Percentiles rank a stretch among this genome's conserved stretches.
phyloP scores from a whole-genome alignment of 306 rosid species.

The Rosa persica region DNA sequence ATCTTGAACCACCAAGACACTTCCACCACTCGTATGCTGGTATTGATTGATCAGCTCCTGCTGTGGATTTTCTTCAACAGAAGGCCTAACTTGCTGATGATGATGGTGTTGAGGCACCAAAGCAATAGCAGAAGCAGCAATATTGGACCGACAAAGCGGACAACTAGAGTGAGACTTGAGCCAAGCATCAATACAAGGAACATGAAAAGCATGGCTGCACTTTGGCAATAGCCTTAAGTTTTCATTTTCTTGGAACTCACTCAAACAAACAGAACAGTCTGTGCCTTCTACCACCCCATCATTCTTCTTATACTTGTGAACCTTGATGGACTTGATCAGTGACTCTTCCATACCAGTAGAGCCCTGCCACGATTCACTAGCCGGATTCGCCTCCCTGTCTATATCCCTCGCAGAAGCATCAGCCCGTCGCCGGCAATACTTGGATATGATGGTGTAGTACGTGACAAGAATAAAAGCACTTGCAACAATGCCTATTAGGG shows the following conservation, averaged over 20 bases:
- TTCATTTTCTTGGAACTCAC: slow-evolving; percentile 72
- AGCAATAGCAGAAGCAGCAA: slow-evolving; percentile 20
- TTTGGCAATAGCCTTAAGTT: slow-evolving; percentile 62
- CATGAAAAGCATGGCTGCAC: slow-evolving; percentile 82
- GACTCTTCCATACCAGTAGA: slow-evolving; percentile 54
- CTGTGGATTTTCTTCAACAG: slow-evolving; percentile 21
- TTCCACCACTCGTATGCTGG: slow-evolving; percentile 37
- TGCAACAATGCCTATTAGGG: slow-evolving; percentile 66
- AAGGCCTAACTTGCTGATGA: slow-evolving; percentile 1
- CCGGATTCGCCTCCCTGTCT: slow-evolving; percentile 12
- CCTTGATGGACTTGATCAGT: slow-evolving; percentile 54
- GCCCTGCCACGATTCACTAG: slow-evolving; percentile 27
- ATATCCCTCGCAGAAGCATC: neutral
- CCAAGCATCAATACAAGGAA: slow-evolving; percentile 83
- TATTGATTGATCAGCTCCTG: slow-evolving; percentile 14
- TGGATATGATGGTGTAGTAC: slow-evolving; percentile 63
- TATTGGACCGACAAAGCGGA: slow-evolving; percentile 67
- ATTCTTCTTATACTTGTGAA: slow-evolving; percentile 48
- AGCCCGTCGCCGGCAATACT: slow-evolving; percentile 45
- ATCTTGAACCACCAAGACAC: slow-evolving; percentile 41
- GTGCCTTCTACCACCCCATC: slow-evolving; percentile 54
- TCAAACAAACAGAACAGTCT: slow-evolving; percentile 77
- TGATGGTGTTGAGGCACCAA: slow-evolving; percentile 1
- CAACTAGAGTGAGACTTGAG: slow-evolving; percentile 65
- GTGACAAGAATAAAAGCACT: slow-evolving; percentile 57